Evolutionary conservation across 1,139 yeast species (phyloP).

Genomic region (Candida pseudocylindracea): DNA sequence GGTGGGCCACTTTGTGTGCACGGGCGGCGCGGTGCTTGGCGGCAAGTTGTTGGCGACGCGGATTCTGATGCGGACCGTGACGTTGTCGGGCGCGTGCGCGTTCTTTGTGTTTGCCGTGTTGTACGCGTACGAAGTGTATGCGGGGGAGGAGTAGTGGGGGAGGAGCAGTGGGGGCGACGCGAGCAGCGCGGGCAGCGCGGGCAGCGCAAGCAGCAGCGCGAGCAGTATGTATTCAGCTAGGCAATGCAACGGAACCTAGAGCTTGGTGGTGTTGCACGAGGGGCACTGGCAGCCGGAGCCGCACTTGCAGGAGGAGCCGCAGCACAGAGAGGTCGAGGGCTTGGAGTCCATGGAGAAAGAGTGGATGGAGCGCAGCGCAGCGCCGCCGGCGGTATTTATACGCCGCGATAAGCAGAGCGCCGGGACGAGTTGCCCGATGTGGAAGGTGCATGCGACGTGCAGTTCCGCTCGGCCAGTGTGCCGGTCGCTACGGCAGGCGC

Average conservation of each 20-base stretch:
- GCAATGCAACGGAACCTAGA: slow-evolving; percentile 4
- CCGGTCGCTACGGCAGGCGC: no score
- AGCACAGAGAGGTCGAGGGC: slow-evolving; percentile 2
- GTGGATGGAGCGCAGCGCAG: no score
- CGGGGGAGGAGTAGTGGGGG: not conserved
- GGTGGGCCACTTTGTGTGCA: slow-evolving; percentile 78
- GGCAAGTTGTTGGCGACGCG: slow-evolving; percentile 79
- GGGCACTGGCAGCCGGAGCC: slow-evolving; percentile 18
- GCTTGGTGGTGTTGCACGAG: slow-evolving; percentile 18
- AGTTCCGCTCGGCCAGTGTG: no score
- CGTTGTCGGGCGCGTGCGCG: slow-evolving; percentile 76
- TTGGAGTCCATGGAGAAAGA: no score
- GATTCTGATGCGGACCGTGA: slow-evolving; percentile 79
- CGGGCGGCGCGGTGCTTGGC: slow-evolving; percentile 81
- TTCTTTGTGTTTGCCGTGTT: slow-evolving; percentile 65
- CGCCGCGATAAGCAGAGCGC: no score
- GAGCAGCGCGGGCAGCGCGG: no score
- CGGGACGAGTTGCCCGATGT: no score
- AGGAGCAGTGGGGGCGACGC: no score
- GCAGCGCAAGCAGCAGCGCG: no score
- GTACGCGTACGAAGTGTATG: slow-evolving; percentile 46
- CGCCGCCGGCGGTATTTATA: no score
- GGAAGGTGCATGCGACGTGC: no score
- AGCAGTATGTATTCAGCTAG: no score
- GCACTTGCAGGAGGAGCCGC: slow-evolving; percentile 13